phyloP scores from a whole-genome alignment of 441 rosid species.

The Pelargonium australe region DNA sequence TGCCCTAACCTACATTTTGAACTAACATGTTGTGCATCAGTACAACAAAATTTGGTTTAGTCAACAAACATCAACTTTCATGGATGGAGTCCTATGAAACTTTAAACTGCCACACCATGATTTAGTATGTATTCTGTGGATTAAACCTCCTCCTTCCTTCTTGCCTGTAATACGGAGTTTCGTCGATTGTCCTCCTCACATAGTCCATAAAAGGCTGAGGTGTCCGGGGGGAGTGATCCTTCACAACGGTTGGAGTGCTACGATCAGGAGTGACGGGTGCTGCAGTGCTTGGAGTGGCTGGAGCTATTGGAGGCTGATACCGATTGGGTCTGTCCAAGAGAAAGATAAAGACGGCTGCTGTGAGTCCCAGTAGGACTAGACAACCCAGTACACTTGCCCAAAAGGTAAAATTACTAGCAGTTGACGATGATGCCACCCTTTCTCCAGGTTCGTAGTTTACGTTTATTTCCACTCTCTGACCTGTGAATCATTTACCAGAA shows the following conservation, averaged over 20 bases:
- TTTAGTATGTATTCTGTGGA: constrained; percentile 62
- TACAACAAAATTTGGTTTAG: not conserved
- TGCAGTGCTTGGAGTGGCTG: constrained; percentile 26
- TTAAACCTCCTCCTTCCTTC: constrained; percentile 71
- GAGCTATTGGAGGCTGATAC: constrained; percentile 18
- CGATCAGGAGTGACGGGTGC: constrained; percentile 57
- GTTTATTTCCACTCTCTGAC: constrained; percentile 61
- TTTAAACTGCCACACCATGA: not conserved
- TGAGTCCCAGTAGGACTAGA: constrained; percentile 19
- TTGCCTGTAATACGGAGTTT: constrained; percentile 74
- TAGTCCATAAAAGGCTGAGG: constrained; percentile 84
- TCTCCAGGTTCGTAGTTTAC: constrained; percentile 42
- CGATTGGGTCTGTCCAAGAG: constrained; percentile 21
- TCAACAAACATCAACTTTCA: not conserved
- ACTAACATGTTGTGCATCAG: no score
- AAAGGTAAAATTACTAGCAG: constrained; percentile 11
- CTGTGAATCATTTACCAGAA: constrained; percentile 25
- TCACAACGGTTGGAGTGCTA: constrained; percentile 30
- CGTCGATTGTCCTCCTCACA: constrained; percentile 75
- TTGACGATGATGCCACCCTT: constrained; percentile 13
- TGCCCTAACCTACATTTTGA: not conserved
- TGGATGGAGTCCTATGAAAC: not conserved
- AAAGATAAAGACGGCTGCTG: constrained; percentile 19
- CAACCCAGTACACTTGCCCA: constrained; percentile 26
- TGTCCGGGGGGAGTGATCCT: constrained; percentile 69